Evolutionary conservation across 2,329 filamentous ascomycete species (phyloP).

Genomic region (Aspergillus amoenus): DNA sequence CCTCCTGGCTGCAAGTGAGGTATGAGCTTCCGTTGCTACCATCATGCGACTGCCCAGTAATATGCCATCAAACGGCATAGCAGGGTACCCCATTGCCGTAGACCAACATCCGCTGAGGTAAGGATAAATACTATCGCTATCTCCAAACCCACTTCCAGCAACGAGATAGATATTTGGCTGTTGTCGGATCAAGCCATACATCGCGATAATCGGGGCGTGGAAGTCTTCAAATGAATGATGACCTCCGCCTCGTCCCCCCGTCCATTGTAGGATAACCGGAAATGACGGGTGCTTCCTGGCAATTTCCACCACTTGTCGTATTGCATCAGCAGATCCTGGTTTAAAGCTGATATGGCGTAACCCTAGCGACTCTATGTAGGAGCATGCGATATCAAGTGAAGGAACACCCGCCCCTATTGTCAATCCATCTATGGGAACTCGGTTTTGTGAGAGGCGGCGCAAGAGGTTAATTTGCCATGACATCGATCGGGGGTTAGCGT

Average conservation of each 20-base stretch:
- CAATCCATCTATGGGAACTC: constrained; percentile 82
- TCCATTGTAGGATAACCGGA: constrained; percentile 94
- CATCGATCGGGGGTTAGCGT: constrained; percentile 54
- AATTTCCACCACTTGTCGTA: constrained; percentile 86
- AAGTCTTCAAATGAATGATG: constrained; percentile 96
- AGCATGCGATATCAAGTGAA: constrained; percentile 87
- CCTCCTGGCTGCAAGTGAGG: constrained; percentile 77
- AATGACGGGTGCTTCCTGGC: constrained; percentile 91
- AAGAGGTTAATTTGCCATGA: constrained; percentile 55
- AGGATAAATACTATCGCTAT: constrained; percentile 84
- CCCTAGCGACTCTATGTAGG: constrained; percentile 89
- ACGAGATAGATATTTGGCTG: constrained; percentile 84
- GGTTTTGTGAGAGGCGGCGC: constrained; percentile 63
- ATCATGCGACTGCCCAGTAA: constrained; percentile 92
- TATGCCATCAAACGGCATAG: constrained; percentile 93
- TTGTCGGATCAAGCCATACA: constrained; percentile 72
- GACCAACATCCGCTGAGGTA: constrained; percentile 90
- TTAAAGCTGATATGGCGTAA: constrained; percentile 95
- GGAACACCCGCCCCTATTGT: constrained; percentile 93
- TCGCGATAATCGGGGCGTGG: constrained; percentile 84
- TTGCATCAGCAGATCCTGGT: constrained; percentile 83
- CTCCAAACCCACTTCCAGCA: constrained; percentile 88
- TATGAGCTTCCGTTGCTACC: constrained; percentile 90
- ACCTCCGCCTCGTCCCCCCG: constrained; percentile 86
- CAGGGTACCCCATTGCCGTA: constrained; percentile 79